phyloP scores from a whole-genome alignment of 352 stramenopile species.

The Phytophthora citricola region DNA sequence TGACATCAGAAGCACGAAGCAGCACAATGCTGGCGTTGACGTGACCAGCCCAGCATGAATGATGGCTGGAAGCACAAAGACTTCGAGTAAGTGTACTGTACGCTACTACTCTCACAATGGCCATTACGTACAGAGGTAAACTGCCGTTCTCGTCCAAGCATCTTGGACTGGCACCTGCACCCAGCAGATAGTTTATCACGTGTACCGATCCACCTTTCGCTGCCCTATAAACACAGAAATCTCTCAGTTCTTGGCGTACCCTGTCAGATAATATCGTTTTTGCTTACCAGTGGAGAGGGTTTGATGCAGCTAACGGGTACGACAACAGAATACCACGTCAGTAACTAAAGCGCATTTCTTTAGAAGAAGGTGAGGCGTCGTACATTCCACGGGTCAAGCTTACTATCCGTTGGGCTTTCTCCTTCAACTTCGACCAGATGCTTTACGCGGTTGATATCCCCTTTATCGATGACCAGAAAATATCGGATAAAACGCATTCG shows the following conservation, averaged over 20 bases:
- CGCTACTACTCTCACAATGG: neutral
- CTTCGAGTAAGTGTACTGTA: neutral
- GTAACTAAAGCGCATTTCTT: too few relatives aligned
- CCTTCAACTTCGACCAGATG: conserved; percentile 70
- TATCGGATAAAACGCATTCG: conserved; percentile 64
- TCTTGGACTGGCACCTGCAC: conserved; percentile 53
- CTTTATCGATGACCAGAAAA: conserved; percentile 77
- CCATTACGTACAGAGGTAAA: conserved; percentile 58
- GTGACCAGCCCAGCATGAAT: conserved; percentile 75
- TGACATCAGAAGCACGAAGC: conserved; percentile 52
- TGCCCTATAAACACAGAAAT: conserved; percentile 42
- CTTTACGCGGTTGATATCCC: conserved; percentile 57
- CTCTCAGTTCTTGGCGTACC: neutral
- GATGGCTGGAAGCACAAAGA: conserved; percentile 43
- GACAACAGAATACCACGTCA: too few relatives aligned
- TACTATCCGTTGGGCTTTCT: conserved; percentile 50
- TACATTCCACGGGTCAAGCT: conserved; percentile 75
- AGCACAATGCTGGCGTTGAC: conserved; percentile 58
- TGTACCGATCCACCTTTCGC: conserved; percentile 60
- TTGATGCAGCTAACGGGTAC: conserved; percentile 55
- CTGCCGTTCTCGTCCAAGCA: conserved; percentile 75
- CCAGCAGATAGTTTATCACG: conserved; percentile 66
- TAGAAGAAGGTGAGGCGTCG: neutral
- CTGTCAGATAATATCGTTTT: neutral
- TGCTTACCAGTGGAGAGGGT: conserved; percentile 69